phyloP scores from a whole-genome alignment of 192 early-diverging fungal species.

The Linnemannia exigua region DNA sequence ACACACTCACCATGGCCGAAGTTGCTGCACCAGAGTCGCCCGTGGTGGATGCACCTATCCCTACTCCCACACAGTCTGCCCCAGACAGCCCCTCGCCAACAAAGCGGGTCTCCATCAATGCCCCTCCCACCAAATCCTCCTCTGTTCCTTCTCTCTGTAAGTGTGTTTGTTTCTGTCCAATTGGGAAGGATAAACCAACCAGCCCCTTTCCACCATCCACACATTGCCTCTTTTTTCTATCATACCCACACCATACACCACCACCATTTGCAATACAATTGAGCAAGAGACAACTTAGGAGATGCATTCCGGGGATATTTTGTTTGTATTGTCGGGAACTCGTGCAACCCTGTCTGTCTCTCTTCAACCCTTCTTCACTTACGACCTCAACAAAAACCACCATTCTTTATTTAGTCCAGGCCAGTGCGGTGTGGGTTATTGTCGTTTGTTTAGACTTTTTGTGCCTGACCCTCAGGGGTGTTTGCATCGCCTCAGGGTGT shows the following conservation, averaged over 20 bases:
- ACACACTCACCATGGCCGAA: slow-evolving; percentile 5
- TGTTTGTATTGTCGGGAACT: background rate
- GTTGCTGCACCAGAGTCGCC: slow-evolving; percentile 2
- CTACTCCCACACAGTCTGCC: slow-evolving; percentile 2
- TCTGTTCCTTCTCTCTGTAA: slow-evolving; percentile 18
- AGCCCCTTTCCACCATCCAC: too few species aligned
- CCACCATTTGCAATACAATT: background rate
- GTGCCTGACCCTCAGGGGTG: background rate
- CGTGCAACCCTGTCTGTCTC: background rate
- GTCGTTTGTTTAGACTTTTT: background rate
- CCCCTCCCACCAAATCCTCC: slow-evolving; percentile 16
- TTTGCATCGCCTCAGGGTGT: background rate
- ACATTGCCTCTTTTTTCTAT: background rate
- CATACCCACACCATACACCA: background rate
- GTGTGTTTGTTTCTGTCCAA: slow-evolving; percentile 2
- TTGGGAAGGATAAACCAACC: too few species aligned
- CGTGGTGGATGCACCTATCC: background rate
- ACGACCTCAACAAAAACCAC: background rate
- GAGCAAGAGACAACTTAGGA: too few species aligned
- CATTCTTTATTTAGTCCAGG: background rate
- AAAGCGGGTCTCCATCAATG: slow-evolving; percentile 31
- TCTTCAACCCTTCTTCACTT: background rate
- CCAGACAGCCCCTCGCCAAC: background rate
- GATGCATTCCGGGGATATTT: background rate
- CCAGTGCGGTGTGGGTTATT: background rate